Evolutionary conservation across 2,329 filamentous ascomycete genomes (phyloP), one percentile per base, ranked within the genome.

Genomic region (Colletotrichum paranaense): DNA sequence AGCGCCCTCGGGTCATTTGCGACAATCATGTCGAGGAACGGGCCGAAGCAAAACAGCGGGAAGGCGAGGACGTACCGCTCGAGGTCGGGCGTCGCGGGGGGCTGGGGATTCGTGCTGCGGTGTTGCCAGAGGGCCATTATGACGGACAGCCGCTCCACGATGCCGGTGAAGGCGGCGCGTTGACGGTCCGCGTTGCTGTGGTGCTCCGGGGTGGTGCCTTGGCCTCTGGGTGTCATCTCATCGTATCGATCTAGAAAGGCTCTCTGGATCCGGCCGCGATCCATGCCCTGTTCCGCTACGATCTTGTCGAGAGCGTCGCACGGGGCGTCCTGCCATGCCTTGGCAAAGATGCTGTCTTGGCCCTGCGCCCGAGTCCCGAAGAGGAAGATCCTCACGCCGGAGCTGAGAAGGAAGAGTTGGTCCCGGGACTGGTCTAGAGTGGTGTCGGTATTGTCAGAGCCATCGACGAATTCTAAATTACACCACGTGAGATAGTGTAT

Each of bases 401-500:
- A 76, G 24, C 77, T 76, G 26, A 80, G 77, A 12, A 77, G 77
- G 66, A 80, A 79, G 4, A 82, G 76, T 26, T 76, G 75, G 68
- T 81, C 80, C 5, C 60, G 63, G 0, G 74, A 76, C 11, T 81
- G 76, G 30, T 81, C 76, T 9, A 74, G 70, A 14, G 4, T 42
- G 38, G 32, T 75, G 70, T 22, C 26, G 56, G 9, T 22, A 4
- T 26, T 3, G 11, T 14, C 55, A 12, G 5, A 1, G 16, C 65
- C 71, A 6, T 79, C 78, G 24, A 80, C 73, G 60, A 79, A 79
- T 5, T 73, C 74, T 3, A 80, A 62, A 56, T 80, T 75, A 56
- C 75, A 76, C 79, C 80, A 81, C 8, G 77, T 75, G n/a, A 81
- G 76, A 56, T 79, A 79, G 28, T 80, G 78, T 62, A 81, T 77